Percentiles rank a stretch among this genome's conserved stretches.
Conservation (phyloP, 2,329 filamentous ascomycete species). For the Fusarium sp. region DNA sequence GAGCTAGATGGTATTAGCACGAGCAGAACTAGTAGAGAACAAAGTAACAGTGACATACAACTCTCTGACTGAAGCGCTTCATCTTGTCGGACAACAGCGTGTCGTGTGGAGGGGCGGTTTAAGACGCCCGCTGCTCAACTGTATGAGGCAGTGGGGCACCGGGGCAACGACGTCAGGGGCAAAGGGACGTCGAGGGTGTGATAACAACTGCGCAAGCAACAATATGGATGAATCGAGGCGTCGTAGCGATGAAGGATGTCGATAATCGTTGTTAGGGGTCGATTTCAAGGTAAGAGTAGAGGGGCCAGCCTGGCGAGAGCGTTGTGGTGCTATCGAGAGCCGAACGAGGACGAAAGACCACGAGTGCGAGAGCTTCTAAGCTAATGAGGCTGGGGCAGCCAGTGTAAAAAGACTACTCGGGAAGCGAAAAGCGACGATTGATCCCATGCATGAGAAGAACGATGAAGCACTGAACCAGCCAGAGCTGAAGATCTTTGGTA, state of each 20-base stretch:
- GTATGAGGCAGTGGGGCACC: constrained; percentile 43
- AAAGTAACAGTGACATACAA: constrained; percentile 71
- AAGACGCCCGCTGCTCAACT: constrained; percentile 41
- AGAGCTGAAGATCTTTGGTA: constrained; percentile 39
- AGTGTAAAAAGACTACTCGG: constrained; percentile 23
- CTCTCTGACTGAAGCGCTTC: constrained; percentile 98
- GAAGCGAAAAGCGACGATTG: constrained; percentile 28
- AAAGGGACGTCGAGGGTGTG: constrained; percentile 34
- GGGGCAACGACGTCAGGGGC: constrained; percentile 47
- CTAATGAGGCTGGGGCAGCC: constrained; percentile 26
- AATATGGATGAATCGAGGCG: constrained; percentile 22
- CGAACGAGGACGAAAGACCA: constrained; percentile 29
- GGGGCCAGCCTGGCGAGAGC: constrained; percentile 37
- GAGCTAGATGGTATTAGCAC: constrained; percentile 67
- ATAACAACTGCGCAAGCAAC: constrained; percentile 30
- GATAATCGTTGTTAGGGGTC: constrained; percentile 26
- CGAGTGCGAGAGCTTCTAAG: constrained; percentile 25
- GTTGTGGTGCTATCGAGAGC: constrained; percentile 31
- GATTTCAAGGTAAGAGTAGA: constrained; percentile 23
- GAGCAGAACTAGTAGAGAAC: not conserved
- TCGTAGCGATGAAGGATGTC: constrained; percentile 25
- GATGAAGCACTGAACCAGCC: constrained; percentile 45
- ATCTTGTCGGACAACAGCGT: constrained; percentile 66
- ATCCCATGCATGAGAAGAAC: constrained; percentile 34
- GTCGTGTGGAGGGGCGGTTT: constrained; percentile 40